Conservation (phyloP, 2,329 filamentous ascomycete genomes). For the Allantophomopsis cytisporea region DNA sequence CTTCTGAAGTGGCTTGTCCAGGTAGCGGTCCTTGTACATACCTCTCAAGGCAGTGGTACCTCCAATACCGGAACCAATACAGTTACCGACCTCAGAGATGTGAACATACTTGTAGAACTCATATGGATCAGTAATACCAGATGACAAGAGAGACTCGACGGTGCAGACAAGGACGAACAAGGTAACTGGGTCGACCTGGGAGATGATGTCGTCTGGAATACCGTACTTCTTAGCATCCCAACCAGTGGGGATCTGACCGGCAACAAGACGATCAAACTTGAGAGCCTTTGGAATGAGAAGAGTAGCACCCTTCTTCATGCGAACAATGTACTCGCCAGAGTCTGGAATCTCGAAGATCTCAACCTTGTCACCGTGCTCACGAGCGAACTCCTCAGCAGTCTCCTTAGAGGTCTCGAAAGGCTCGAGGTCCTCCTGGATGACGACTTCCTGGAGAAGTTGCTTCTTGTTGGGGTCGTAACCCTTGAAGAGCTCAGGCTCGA, state of each 20-base stretch:
- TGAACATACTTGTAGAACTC: conserved; percentile 99
- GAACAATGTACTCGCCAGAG: conserved; percentile 86
- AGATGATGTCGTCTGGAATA: conserved; percentile 94
- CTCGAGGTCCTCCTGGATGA: conserved; percentile 93
- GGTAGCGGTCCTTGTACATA: conserved; percentile 96
- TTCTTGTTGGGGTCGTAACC: conserved; percentile 98
- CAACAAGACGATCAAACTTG: conserved; percentile 91
- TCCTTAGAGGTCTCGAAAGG: conserved; percentile 97
- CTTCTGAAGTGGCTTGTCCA: conserved; percentile 96
- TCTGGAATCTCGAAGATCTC: conserved; percentile 94
- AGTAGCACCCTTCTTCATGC: conserved; percentile 88
- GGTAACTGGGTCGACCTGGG: conserved; percentile 92
- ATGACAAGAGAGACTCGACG: conserved; percentile 77
- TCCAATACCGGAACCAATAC: conserved; percentile 95
- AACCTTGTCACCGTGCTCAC: conserved; percentile 93
- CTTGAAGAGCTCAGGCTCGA: conserved; percentile 92
- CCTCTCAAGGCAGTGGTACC: conserved; percentile 82
- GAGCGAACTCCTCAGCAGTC: conserved; percentile 92
- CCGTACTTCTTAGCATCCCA: conserved; percentile 97
- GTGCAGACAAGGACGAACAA: conserved; percentile 91
- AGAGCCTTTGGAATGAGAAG: conserved; percentile 95
- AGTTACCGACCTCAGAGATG: conserved; percentile 95
- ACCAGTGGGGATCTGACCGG: conserved; percentile 90
- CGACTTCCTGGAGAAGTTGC: conserved; percentile 93
- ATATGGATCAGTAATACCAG: conserved; percentile 96